phyloP scores from a whole-genome alignment of 306 rosid genomes.

The Quercus rubra region DNA sequence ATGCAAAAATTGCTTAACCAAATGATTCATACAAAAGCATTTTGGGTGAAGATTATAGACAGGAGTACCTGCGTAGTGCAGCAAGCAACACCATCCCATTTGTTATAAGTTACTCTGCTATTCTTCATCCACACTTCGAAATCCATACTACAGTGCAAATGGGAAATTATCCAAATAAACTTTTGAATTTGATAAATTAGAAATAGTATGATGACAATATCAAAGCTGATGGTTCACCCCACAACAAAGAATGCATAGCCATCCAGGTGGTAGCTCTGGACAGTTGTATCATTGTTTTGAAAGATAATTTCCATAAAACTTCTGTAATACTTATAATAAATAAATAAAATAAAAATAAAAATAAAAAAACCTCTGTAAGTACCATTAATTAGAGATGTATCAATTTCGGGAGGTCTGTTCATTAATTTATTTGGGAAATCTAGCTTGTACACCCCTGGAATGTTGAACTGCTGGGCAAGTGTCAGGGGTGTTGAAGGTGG shows the following conservation, averaged over 20 bases:
- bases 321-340: too few species aligned
- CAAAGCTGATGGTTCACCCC: too few species aligned
- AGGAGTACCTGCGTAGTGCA: conserved; percentile 63
- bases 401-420: conserved; percentile 67
- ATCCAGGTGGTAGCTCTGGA: too few species aligned
- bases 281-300: too few species aligned
- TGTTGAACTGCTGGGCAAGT: conserved; percentile 67
- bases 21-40: conserved; percentile 14
- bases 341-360: too few species aligned
- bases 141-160: too few species aligned
- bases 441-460: conserved; percentile 68
- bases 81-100: conserved; percentile 84
- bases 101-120: conserved; percentile 78
- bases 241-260: too few species aligned
- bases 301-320: too few species aligned
- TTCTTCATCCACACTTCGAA: conserved; percentile 21
- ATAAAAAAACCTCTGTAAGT: too few species aligned
- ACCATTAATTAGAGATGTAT: conserved; percentile 15
- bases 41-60: background rate
- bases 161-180: too few species aligned
- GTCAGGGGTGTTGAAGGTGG: conserved; percentile 75
- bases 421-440: conserved; percentile 73
- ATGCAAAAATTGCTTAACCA: background rate
- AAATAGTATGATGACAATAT: too few species aligned
- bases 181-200: too few species aligned